Conservation (phyloP, 768 basidiomycete species). For the Lentinula detonsa region DNA sequence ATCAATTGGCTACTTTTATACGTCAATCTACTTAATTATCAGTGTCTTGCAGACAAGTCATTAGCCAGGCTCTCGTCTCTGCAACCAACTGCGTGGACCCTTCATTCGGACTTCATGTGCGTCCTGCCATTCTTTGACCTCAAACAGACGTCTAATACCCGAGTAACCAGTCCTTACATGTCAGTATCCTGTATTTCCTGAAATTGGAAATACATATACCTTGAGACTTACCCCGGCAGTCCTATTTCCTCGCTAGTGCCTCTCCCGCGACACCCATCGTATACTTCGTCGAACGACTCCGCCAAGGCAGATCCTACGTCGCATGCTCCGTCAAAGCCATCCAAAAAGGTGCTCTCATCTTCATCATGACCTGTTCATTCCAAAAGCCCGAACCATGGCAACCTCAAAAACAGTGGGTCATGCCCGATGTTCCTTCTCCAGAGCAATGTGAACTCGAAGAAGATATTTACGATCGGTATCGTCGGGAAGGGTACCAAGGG, state of each 20-base stretch:
- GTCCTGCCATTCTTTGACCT: slow-evolving; percentile 19
- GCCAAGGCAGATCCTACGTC: slow-evolving; percentile 69
- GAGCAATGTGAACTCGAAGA: slow-evolving; percentile 64
- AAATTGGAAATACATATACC: background rate
- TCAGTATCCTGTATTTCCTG: slow-evolving; percentile 25
- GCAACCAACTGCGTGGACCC: slow-evolving; percentile 72
- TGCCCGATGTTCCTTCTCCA: slow-evolving; percentile 52
- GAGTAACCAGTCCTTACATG: slow-evolving; percentile 57
- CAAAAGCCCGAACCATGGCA: slow-evolving; percentile 76
- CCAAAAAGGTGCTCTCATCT: slow-evolving; percentile 41
- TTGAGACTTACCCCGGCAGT: slow-evolving; percentile 34
- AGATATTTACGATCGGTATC: slow-evolving; percentile 18
- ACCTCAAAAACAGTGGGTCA: slow-evolving; percentile 59
- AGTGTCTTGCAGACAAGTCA: slow-evolving; percentile 50
- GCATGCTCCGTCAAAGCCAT: slow-evolving; percentile 61
- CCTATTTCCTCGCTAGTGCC: slow-evolving; percentile 76
- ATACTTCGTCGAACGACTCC: slow-evolving; percentile 71
- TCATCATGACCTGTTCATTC: slow-evolving; percentile 75
- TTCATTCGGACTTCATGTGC: slow-evolving; percentile 64
- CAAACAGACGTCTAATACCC: background rate
- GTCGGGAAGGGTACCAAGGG: background rate
- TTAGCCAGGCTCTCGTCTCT: slow-evolving; percentile 79
- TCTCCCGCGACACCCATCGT: slow-evolving; percentile 69
- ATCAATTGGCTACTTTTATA: background rate
- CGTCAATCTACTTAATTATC: background rate